Percentiles rank a stretch among this genome's conserved stretches.
Conservation (phyloP, 495 filamentous ascomycete species). For the Hyaloscypha bicolor region DNA sequence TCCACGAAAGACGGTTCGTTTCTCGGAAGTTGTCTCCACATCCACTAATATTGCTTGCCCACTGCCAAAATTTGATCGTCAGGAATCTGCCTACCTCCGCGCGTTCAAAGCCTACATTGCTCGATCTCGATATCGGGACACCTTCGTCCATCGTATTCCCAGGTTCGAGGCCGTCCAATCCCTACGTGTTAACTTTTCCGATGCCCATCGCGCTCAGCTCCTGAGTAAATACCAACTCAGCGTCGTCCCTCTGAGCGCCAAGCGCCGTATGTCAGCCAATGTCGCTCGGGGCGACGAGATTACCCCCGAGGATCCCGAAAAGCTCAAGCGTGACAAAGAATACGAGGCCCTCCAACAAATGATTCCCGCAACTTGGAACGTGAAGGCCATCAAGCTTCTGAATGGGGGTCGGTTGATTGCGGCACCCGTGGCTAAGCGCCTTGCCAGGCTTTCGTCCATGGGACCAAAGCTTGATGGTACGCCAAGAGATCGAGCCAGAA, state of each 20-base stretch:
- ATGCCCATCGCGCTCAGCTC: slow-evolving; percentile 69
- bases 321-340: slow-evolving; percentile 74
- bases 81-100: slow-evolving; percentile 88
- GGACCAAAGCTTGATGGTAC: slow-evolving; percentile 43
- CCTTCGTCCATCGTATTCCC: slow-evolving; percentile 78
- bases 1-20: slow-evolving; percentile 77
- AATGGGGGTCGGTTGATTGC: slow-evolving; percentile 81
- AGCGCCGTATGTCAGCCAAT: slow-evolving; percentile 60
- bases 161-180: slow-evolving; percentile 90
- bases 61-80: slow-evolving; percentile 49
- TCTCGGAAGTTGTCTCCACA: slow-evolving; percentile 58
- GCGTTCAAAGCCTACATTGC: slow-evolving; percentile 76
- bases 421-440: slow-evolving; percentile 67
- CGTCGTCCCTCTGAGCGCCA: slow-evolving; percentile 55
- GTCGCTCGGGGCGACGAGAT: slow-evolving; percentile 58
- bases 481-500: slow-evolving; percentile 56
- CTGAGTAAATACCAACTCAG: slow-evolving; percentile 74
- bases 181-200: slow-evolving; percentile 66
- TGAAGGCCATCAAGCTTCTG: slow-evolving; percentile 73
- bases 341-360: slow-evolving; percentile 78
- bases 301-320: slow-evolving; percentile 55
- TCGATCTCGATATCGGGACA: slow-evolving; percentile 63
- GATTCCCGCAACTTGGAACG: slow-evolving; percentile 73
- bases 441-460: slow-evolving; percentile 53
- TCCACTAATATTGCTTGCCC: slow-evolving; percentile 39